Conservation (phyloP, 176 grass and related monocot species). For the Hyparrhenia diplandra region DNA sequence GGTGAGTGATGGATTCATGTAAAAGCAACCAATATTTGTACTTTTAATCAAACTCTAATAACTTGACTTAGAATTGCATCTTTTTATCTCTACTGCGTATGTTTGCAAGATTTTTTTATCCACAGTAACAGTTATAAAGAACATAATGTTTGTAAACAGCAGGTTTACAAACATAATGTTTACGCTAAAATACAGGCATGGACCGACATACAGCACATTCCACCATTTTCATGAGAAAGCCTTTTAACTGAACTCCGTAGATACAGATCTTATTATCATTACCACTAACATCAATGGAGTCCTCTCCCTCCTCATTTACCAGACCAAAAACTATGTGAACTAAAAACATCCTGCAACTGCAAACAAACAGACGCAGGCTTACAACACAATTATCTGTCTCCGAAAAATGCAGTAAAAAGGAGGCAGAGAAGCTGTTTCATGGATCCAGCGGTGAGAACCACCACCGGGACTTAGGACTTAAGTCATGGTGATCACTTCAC, state of each 20-base stretch:
- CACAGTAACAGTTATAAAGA: background rate
- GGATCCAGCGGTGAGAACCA: background rate
- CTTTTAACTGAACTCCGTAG: background rate
- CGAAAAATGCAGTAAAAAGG: constrained; percentile 8
- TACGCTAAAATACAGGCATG: background rate
- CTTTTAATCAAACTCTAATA: background rate
- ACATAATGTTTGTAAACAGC: too few relatives aligned
- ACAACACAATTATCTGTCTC: constrained; percentile 18
- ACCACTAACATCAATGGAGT: constrained; percentile 34
- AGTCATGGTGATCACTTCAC: constrained; percentile 55
- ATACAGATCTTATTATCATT: constrained; percentile 32
- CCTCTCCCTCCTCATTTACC: constrained; percentile 31
- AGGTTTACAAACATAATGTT: background rate
- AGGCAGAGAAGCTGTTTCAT: background rate
- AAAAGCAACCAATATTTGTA: background rate
- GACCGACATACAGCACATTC: background rate
- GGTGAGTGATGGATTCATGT: background rate
- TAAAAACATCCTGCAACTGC: constrained; percentile 28
- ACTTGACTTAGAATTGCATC: background rate
- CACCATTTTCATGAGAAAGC: background rate
- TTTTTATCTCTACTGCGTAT: background rate
- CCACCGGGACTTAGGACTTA: background rate
- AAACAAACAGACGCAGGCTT: constrained; percentile 4
- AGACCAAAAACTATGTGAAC: constrained; percentile 27
- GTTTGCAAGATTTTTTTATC: background rate